Base-by-base conservation (phyloP, 441 rosid genomes). In the Monsonia emarginata region DNA sequence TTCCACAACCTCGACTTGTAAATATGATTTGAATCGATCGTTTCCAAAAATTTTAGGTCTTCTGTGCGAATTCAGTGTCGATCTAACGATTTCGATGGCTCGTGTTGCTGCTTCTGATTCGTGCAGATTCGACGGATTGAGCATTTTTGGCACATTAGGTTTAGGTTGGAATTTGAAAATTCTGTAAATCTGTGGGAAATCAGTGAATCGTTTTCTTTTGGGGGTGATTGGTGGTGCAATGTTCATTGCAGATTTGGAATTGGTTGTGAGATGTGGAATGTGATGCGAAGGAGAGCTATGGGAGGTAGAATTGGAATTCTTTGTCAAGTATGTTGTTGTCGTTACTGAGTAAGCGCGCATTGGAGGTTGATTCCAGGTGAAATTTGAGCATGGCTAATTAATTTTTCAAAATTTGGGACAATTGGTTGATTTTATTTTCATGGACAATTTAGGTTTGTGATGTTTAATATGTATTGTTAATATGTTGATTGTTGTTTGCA, bases 281-380 rank as follows among this genome's bases (percentile, higher is more conserved):
- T 74, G 28, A 74, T 69, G 74, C 32, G 63, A 70, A 54, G 66
- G 79, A 76, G 82, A 80, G 81, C 73, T 72, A 89, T 89, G 94
- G 90, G 89, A 69, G 34, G 81, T 78, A 80, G 79, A 77, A 81
- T 61, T 76, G 81, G 66, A 59, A 50, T 72, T 79, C 21, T 76
- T 71, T 79, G 82, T 76, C 76, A 86, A 90, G 76, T 80, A 94
- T 90, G 97, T 81, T 90, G 91, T 81, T 87, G 88, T 93, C 97
- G 80, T 85, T 94, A 88, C 80, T 90, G 88, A 91, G 95, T 83
- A 85, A 81, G 74, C 97, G 94, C 81, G 79, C 89, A 38, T 83
- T 88, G 84, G 99, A 91, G 87, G 87, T 78, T 81, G 97, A 86
- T 82, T 88, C 98, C 86, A 87, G 95, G 95, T 83, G 75, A 75